phyloP scores from a whole-genome alignment of 345 rosid species.

The Bruguiera gymnorhiza region DNA sequence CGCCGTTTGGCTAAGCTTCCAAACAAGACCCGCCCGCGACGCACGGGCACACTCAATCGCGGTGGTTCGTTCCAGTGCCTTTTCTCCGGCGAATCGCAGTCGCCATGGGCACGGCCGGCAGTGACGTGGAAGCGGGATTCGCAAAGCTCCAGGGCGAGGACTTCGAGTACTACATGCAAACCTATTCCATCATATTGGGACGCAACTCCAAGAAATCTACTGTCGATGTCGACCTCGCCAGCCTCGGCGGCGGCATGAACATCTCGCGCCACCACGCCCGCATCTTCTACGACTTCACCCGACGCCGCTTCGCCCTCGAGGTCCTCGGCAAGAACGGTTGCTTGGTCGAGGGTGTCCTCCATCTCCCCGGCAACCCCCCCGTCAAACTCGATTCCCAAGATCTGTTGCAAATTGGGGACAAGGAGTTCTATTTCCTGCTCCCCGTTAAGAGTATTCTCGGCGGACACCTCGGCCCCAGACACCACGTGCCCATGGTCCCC shows the following conservation, averaged over 20 bases:
- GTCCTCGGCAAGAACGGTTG: constrained; percentile 99
- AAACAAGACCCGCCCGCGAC: no score
- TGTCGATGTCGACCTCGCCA: constrained; percentile 89
- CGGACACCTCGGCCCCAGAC: constrained; percentile 69
- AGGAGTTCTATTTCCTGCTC: constrained; percentile 82
- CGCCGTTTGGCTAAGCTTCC: no score
- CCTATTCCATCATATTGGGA: constrained; percentile 89
- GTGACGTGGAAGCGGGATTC: constrained; percentile 94
- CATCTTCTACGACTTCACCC: constrained; percentile 90
- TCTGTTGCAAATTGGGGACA: constrained; percentile 90
- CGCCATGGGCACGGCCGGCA: constrained; percentile 44
- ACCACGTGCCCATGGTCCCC: constrained; percentile 42
- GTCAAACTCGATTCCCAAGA: constrained; percentile 95
- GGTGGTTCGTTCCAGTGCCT: no score
- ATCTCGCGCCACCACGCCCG: constrained; percentile 94
- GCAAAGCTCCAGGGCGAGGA: constrained; percentile 98
- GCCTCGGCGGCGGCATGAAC: constrained; percentile 98
- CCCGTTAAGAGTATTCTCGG: constrained; percentile 89
- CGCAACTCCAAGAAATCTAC: constrained; percentile 94
- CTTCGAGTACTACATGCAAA: constrained; percentile 97
- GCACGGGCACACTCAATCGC: no score
- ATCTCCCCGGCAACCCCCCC: constrained; percentile 89
- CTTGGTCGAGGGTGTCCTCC: constrained; percentile 93
- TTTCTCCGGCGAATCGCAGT: no score
- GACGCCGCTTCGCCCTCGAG: constrained; percentile 94